Base-by-base conservation (phyloP, 129 eudicot species). In the Mikania micrantha region DNA sequence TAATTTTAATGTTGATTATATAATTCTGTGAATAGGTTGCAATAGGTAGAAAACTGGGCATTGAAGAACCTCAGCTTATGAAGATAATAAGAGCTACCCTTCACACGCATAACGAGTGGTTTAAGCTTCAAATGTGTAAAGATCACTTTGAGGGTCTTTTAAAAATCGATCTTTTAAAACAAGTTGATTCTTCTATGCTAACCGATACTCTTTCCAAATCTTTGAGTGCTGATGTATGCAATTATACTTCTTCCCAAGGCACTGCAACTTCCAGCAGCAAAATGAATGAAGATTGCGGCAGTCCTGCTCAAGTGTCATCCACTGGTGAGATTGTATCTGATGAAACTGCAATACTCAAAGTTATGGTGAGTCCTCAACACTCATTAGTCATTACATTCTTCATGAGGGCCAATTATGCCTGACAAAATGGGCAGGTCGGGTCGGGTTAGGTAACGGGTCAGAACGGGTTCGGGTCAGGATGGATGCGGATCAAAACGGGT, bases 51-150 rank as follows among this genome's bases (percentile, higher is more conserved):
- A 83, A 86, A 79, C 83, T 87, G 60, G 97, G 93, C 21, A 89
- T 87, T 12, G 90, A 85, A 70, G 99, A 94, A 77, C 99, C 97
- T 41, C 82, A 77, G 74, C 87, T 90, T 15, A 83, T 85, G 94
- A 90, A 87, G 79, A 82, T 94, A 12, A 78, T 87, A 62, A 77
- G 90, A 82, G 85, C 90, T 8, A 78, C 88, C 8, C 87, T 85
- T 17, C 64, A 87, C 80, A 83, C 95, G 9, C 97, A 94, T 49
- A 74, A 17, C 44, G 97, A 89, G 62, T 94, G 90, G 95, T 87
- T 90, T 69, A 90, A 94, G 68, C 90, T 87, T 58, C 96, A 87
- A 74, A 90, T 90, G 96, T 85, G 95, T 63, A 94, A 94, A 76
- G 97, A 90, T 65, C 86, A 79, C 31, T 90, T 89, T 66, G 95